These are phyloP conservation scores for Globisporangium spinosum DNA, from an alignment of 352 stramenopile genomes.

Conservation along the genomic window DNA sequence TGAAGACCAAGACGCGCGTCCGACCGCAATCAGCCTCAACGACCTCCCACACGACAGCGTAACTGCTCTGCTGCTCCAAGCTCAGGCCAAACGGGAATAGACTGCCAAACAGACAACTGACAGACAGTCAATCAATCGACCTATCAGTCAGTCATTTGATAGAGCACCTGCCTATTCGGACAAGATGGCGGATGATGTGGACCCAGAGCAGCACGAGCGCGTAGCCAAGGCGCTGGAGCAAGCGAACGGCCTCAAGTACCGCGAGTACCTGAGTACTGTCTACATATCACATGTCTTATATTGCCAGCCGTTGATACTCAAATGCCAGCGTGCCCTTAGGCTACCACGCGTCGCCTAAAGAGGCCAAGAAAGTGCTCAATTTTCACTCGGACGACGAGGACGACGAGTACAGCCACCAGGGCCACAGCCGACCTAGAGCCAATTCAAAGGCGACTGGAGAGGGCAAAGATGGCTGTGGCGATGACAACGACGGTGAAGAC, in stretches of 20 bases:
- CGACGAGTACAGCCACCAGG: conserved; percentile 11
- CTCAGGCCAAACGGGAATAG: no score
- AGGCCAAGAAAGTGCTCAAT: conserved; percentile 38
- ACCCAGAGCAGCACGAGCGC: conserved; percentile 49
- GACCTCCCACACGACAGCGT: not conserved
- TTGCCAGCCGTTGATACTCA: not conserved
- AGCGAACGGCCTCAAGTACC: conserved; percentile 64
- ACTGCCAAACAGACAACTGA: not conserved
- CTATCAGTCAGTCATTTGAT: not conserved
- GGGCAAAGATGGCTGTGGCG: conserved; percentile 5
- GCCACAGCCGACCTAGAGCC: not conserved
- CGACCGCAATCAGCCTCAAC: conserved; percentile 38
- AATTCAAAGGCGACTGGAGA: not conserved
- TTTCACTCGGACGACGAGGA: conserved; percentile 49
- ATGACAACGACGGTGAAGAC: conserved; percentile 1
- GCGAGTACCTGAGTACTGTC: conserved; percentile 7
- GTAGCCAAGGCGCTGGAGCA: conserved; percentile 64
- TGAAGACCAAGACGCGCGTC: conserved; percentile 33
- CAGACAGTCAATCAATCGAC: not conserved
- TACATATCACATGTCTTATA: not conserved
- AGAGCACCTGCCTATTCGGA: no score
- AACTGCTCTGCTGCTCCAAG: not conserved
- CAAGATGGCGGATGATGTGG: conserved; percentile 11
- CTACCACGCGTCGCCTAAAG: conserved; percentile 38
- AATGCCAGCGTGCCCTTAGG: conserved; percentile 21